Conservation (phyloP, 495 filamentous ascomycete genomes). For the Polyplosphaeria fusca region DNA sequence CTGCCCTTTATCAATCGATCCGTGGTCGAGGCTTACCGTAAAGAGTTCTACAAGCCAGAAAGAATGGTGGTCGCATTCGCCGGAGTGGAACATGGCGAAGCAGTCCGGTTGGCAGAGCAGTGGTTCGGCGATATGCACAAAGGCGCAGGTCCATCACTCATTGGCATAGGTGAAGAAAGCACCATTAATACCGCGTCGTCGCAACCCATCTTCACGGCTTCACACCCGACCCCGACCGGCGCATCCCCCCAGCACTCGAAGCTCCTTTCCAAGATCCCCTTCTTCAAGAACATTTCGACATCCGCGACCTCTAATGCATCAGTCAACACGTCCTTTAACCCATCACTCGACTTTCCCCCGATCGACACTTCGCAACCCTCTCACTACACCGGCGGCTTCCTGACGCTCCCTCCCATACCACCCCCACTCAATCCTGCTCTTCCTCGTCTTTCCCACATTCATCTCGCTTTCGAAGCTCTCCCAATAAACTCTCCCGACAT, state of each 20-base stretch:
- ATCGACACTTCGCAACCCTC: conserved; percentile 63
- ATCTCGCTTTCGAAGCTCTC: conserved; percentile 93
- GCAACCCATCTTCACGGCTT: conserved; percentile 46
- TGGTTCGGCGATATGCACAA: conserved; percentile 88
- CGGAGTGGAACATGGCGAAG: conserved; percentile 77
- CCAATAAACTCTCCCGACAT: conserved; percentile 88
- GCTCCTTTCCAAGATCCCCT: conserved; percentile 81
- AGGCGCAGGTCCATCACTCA: conserved; percentile 50
- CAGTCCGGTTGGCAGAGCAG: conserved; percentile 72
- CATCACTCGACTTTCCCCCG: conserved; percentile 44
- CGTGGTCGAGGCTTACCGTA: conserved; percentile 73
- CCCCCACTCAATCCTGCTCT: conserved; percentile 71
- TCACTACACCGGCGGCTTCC: conserved; percentile 91
- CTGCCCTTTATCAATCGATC: conserved; percentile 70
- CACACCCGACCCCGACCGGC: conserved; percentile 35
- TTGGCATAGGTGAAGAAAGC: conserved; percentile 17
- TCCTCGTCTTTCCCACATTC: conserved; percentile 83
- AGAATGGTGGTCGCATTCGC: conserved; percentile 93
- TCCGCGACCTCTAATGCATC: conserved; percentile 61
- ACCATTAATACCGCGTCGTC: conserved; percentile 23
- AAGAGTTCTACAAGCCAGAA: conserved; percentile 82
- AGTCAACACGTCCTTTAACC: conserved; percentile 42
- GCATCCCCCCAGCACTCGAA: conserved; percentile 51
- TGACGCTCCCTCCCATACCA: conserved; percentile 76
- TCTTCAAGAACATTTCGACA: conserved; percentile 83